A percentile compares a stretch with the other conserved stretches of the same genome.
These are phyloP conservation scores for Taxillus chinensis DNA, from an alignment of 164 flowering plant genomes.

Conservation along the genomic window DNA sequence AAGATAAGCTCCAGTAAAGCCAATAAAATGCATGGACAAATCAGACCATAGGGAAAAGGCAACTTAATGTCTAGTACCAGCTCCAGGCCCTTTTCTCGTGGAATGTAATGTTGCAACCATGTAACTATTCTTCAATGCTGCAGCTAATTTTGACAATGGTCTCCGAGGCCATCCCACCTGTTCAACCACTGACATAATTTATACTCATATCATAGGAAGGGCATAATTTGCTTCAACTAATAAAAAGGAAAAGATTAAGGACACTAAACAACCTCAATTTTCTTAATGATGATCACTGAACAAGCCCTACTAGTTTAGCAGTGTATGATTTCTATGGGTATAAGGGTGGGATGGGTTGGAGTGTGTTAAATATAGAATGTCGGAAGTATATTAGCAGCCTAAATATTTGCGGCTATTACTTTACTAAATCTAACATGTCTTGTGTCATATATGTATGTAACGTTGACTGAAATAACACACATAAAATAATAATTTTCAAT, in stretches of 20 bases:
- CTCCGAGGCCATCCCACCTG: slow-evolving; percentile 99
- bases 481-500: too few species aligned
- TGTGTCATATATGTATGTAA: too few species aligned
- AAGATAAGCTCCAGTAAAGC: slow-evolving; percentile 1
- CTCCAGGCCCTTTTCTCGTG: slow-evolving; percentile 36
- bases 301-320: too few species aligned
- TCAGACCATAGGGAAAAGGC: not conserved
- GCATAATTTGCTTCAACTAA: not conserved
- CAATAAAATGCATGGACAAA: slow-evolving; percentile 1
- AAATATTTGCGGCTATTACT: too few species aligned
- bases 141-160: slow-evolving; percentile 72
- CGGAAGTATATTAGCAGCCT: too few species aligned
- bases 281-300: too few species aligned
- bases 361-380: too few species aligned
- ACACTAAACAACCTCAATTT: not conserved
- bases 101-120: slow-evolving; percentile 90
- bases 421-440: too few species aligned
- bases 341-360: too few species aligned
- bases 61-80: slow-evolving; percentile 35
- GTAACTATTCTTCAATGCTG: slow-evolving; percentile 91
- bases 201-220: not conserved
- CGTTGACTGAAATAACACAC: too few species aligned
- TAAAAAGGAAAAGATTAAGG: not conserved
- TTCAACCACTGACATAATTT: slow-evolving; percentile 7
- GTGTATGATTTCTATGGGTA: too few species aligned